Evolutionary conservation across 140 eudicot species (phyloP).

Genomic region (Anethum foeniculum): DNA sequence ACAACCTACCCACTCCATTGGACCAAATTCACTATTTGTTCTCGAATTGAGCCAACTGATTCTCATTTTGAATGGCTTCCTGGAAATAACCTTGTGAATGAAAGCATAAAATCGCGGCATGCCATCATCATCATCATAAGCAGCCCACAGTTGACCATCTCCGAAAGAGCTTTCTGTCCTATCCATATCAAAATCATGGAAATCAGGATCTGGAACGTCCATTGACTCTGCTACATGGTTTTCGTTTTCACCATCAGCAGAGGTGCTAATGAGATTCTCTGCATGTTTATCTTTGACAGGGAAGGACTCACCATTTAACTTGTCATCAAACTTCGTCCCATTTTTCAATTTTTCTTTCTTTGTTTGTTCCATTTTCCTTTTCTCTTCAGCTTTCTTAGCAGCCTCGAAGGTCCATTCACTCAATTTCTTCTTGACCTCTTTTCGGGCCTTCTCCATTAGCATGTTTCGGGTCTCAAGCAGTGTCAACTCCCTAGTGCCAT

Average conservation of each 20-base stretch:
- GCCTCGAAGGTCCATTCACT: slow-evolving; percentile 33
- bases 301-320: not conserved
- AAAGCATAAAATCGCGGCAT: slow-evolving; percentile 95
- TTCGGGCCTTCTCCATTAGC: slow-evolving; percentile 46
- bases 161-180: slow-evolving; percentile 58
- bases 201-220: slow-evolving; percentile 92
- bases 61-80: slow-evolving; percentile 63
- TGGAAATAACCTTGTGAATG: slow-evolving; percentile 57
- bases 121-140: slow-evolving; percentile 85
- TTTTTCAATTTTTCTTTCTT: slow-evolving; percentile 12
- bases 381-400: slow-evolving; percentile 14
- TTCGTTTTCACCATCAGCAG: slow-evolving; percentile 18
- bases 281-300: slow-evolving; percentile 6
- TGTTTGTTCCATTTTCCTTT: slow-evolving; percentile 17
- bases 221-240: slow-evolving; percentile 31
- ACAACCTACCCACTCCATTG: slow-evolving; percentile 51
- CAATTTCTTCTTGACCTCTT: slow-evolving; percentile 40
- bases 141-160: slow-evolving; percentile 85
- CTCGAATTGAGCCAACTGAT: slow-evolving; percentile 79
- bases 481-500: slow-evolving; percentile 47
- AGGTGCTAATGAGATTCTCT: not conserved
- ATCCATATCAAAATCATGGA: slow-evolving; percentile 75
- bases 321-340: not conserved
- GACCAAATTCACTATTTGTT: slow-evolving; percentile 54
- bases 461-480: slow-evolving; percentile 41